Evolutionary conservation across 345 rosid species (phyloP), one percentile per base, ranked within the genome.

Genomic region (Heritiera littoralis): DNA sequence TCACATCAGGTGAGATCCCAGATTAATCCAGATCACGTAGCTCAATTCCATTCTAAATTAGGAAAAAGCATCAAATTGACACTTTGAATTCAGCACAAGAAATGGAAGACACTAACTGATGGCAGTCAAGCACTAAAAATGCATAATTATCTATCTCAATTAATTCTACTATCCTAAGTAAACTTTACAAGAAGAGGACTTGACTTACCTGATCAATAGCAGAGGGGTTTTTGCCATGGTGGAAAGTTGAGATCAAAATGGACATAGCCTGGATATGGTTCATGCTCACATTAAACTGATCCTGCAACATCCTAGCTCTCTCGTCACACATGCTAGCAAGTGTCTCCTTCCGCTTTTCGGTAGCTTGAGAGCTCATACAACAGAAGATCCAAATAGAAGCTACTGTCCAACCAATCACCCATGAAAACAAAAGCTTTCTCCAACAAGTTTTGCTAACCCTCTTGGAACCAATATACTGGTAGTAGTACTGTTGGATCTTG

Each of bases 221-320:
- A 85, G 99, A 92, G 55, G 99, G 99, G 82, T 66, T 79, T 85
- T 88, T 93, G 75, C 91, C 93, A 85, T 95, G 99, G 88, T 95
- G 98, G 75, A 95, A 95, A 63, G 94, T 91, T 66, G 98, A 89
- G 88, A 95, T 95, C 87, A 93, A 87, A 82, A 95, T 92, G 70
- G 99, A 92, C 92, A 95, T 93, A 40, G 98, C 99, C 78, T 95
- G 99, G 45, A 95, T 87, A 87, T 95, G 99, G 83, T 95, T 95
- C 99, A 95, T 84, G 86, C 99, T 95, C 41, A 95, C 99, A 86
- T 95, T 95, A 84, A 95, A 95, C 84, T 95, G 99, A 87, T 95
- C 99, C 84, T 93, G 99, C 23, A 95, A 82, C 99, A 95, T 93
- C 85, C 99, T 87, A 75, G 99, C 97, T 80, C 99, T 92, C 86